phyloP scores from a whole-genome alignment of 495 filamentous ascomycete species.

The Penicillium canescens region DNA sequence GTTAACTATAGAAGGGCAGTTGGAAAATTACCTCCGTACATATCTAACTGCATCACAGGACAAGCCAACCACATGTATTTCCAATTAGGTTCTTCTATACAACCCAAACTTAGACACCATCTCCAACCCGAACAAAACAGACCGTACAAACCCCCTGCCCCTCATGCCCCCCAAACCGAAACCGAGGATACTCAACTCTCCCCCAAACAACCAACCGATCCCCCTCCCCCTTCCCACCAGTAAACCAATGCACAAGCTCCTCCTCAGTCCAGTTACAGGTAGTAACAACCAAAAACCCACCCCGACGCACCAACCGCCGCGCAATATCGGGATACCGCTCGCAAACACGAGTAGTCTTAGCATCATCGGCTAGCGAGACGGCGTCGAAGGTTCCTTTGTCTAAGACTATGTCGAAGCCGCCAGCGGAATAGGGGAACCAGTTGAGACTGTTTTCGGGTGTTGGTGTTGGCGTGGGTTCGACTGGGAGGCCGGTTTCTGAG shows the following conservation, averaged over 20 bases:
- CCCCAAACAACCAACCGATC: constrained; percentile 57
- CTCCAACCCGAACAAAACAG: constrained; percentile 57
- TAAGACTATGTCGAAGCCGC: constrained; percentile 80
- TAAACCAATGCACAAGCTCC: constrained; percentile 80
- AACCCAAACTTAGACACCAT: constrained; percentile 1
- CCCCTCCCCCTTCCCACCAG: constrained; percentile 25
- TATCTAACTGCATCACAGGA: too few species aligned
- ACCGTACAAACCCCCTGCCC: constrained; percentile 83
- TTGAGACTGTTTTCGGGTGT: constrained; percentile 14
- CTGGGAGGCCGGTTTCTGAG: constrained; percentile 19
- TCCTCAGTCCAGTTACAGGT: constrained; percentile 98
- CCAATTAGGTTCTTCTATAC: too few species aligned
- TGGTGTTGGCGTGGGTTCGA: neutral
- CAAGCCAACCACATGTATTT: too few species aligned
- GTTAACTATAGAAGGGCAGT: too few species aligned
- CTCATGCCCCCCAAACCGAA: constrained; percentile 82
- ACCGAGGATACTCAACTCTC: constrained; percentile 75
- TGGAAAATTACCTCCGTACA: too few species aligned
- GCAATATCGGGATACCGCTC: constrained; percentile 74
- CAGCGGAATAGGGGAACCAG: constrained; percentile 33
- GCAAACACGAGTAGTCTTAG: constrained; percentile 50
- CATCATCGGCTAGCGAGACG: constrained; percentile 68
- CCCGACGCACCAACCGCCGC: constrained; percentile 60
- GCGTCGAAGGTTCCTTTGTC: constrained; percentile 99
- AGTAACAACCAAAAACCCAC: constrained; percentile 79